phyloP scores from a whole-genome alignment of 306 rosid genomes.

The Biancaea sappan region DNA sequence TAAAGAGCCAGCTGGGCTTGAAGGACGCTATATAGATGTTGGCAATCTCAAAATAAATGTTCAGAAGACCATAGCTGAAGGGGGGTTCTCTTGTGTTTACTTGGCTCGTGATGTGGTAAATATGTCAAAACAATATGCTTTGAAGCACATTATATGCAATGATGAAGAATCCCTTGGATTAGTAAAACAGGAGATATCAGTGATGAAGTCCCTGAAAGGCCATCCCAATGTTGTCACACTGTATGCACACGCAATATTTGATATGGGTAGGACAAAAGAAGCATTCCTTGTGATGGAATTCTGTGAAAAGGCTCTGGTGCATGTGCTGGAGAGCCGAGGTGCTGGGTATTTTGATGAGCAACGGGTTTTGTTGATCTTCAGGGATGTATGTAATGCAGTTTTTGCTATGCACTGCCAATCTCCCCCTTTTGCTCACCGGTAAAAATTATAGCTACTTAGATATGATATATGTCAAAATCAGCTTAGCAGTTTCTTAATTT shows the following conservation, averaged over 20 bases:
- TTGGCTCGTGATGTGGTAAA: constrained; percentile 80
- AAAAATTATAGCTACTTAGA: constrained; percentile 29
- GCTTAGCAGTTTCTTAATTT: neutral
- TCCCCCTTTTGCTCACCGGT: constrained; percentile 96
- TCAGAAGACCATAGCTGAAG: constrained; percentile 83
- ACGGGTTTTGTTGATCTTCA: constrained; percentile 78
- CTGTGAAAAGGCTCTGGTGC: constrained; percentile 87
- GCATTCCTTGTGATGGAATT: constrained; percentile 91
- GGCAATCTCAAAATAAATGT: constrained; percentile 81
- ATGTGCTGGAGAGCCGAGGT: constrained; percentile 85
- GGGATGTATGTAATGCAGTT: constrained; percentile 89
- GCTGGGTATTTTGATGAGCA: constrained; percentile 80
- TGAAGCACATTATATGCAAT: constrained; percentile 89
- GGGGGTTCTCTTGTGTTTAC: constrained; percentile 95
- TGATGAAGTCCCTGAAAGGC: constrained; percentile 77
- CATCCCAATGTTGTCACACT: constrained; percentile 91
- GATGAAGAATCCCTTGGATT: constrained; percentile 81
- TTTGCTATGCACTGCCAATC: constrained; percentile 92
- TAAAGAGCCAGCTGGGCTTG: constrained; percentile 86
- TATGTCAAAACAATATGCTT: constrained; percentile 86
- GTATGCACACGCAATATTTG: constrained; percentile 72
- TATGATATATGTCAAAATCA: constrained; percentile 15
- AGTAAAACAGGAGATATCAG: constrained; percentile 82
- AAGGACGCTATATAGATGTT: constrained; percentile 84
- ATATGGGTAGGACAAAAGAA: constrained; percentile 92